Conservation (phyloP, 257 asterid species). For the Nicotiana knightiana region DNA sequence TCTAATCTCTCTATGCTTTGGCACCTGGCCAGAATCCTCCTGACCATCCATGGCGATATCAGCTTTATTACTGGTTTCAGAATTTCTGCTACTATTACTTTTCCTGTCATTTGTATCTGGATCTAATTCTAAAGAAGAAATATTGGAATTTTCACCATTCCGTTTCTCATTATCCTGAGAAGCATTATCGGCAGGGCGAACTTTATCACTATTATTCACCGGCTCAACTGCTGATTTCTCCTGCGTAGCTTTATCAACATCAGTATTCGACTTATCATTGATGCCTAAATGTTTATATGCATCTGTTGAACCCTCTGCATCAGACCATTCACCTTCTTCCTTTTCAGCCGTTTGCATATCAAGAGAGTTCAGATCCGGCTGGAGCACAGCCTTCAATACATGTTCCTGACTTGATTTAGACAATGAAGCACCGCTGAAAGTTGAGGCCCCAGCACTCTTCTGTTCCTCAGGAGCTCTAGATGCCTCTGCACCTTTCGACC, state of each 20-base stretch:
- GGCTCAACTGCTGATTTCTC: slow-evolving; percentile 39
- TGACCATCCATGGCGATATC: slow-evolving; percentile 38
- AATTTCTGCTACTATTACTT: slow-evolving; percentile 24
- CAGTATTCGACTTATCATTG: slow-evolving; percentile 38
- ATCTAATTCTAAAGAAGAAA: slow-evolving; percentile 29
- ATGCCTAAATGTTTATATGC: slow-evolving; percentile 22
- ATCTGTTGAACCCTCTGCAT: slow-evolving; percentile 72
- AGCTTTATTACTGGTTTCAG: slow-evolving; percentile 25
- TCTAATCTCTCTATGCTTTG: slow-evolving; percentile 67
- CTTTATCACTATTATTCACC: slow-evolving; percentile 24
- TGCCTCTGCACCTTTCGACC: slow-evolving; percentile 45
- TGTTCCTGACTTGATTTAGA: slow-evolving; percentile 35
- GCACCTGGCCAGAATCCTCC: slow-evolving; percentile 56
- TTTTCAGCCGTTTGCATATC: slow-evolving; percentile 54
- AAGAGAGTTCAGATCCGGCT: slow-evolving; percentile 32
- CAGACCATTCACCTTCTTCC: slow-evolving; percentile 99
- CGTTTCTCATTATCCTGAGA: slow-evolving; percentile 31
- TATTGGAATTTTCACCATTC: slow-evolving; percentile 41
- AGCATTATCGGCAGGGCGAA: slow-evolving; percentile 25
- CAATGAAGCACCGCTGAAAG: slow-evolving; percentile 27
- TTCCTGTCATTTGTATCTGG: slow-evolving; percentile 56
- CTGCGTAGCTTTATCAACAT: slow-evolving; percentile 30
- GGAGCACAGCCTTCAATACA: slow-evolving; percentile 33
- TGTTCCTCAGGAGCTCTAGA: slow-evolving; percentile 32
- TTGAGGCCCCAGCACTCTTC: slow-evolving; percentile 25